phyloP scores from a whole-genome alignment of 2,329 filamentous ascomycete genomes.

The Ophioceras dolichostomum region DNA sequence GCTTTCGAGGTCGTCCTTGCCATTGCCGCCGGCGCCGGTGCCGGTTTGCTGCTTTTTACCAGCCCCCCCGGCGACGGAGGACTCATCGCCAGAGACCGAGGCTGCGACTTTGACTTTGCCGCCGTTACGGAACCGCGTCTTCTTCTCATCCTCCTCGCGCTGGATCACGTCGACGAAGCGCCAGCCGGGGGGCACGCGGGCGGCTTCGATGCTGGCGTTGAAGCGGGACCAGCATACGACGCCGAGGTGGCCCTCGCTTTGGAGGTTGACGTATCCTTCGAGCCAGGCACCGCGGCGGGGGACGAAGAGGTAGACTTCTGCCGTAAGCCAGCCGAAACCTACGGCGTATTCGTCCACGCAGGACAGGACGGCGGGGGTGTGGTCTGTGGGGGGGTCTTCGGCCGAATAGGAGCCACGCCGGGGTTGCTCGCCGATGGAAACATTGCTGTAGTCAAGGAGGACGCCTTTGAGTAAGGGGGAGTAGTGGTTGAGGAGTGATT shows the following conservation, averaged over 20 bases:
- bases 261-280: conserved; percentile 72
- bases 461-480: conserved; percentile 61
- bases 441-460: conserved; percentile 61
- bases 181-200: conserved; percentile 67
- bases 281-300: conserved; percentile 62
- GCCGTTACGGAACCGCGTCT: conserved; percentile 6
- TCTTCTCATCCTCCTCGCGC: conserved; percentile 16
- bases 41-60: conserved; percentile 4
- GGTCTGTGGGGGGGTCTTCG: conserved; percentile 35
- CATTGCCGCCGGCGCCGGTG: too few species aligned
- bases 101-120: conserved; percentile 19
- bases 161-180: conserved; percentile 58
- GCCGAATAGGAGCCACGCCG: too few species aligned
- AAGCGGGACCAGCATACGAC: conserved; percentile 86
- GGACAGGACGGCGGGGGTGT: conserved; percentile 28
- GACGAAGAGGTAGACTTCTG: conserved; percentile 73
- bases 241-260: conserved; percentile 80
- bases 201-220: conserved; percentile 74
- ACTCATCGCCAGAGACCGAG: conserved; percentile 12
- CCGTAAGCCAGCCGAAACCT: conserved; percentile 78
- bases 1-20: conserved; percentile 14
- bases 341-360: conserved; percentile 74
- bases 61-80: conserved; percentile 5
- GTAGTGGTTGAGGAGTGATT: conserved; percentile 65
- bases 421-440: conserved; percentile 49